phyloP scores from a whole-genome alignment of 306 rosid genomes.

The Corylus americana region DNA sequence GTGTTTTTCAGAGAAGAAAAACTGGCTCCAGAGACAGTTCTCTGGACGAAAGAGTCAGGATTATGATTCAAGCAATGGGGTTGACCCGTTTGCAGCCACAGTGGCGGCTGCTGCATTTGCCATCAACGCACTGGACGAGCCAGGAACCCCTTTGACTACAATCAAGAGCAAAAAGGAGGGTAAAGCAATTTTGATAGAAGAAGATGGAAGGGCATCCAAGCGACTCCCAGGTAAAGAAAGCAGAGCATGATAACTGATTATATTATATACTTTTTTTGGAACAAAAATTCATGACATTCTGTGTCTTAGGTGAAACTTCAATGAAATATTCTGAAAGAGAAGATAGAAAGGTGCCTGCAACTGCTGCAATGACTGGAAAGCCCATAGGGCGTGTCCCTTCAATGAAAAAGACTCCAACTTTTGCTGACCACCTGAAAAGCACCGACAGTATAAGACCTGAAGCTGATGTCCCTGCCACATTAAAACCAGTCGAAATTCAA shows the following conservation, averaged over 20 bases:
- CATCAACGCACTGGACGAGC: slow-evolving; percentile 38
- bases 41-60: slow-evolving; percentile 45
- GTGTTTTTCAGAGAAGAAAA: slow-evolving; percentile 55
- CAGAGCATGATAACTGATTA: background rate
- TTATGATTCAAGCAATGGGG: slow-evolving; percentile 37
- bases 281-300: background rate
- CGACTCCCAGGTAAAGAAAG: slow-evolving; percentile 49
- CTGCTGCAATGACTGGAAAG: slow-evolving; percentile 28
- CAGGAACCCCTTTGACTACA: slow-evolving; percentile 24
- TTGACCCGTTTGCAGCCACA: slow-evolving; percentile 52
- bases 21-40: slow-evolving; percentile 62
- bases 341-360: slow-evolving; percentile 33
- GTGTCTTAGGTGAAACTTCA: slow-evolving; percentile 44
- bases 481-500: slow-evolving; percentile 17
- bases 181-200: slow-evolving; percentile 28
- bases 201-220: slow-evolving; percentile 41
- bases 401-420: slow-evolving; percentile 31
- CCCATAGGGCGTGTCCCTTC: slow-evolving; percentile 36
- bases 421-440: slow-evolving; percentile 22
- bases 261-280: background rate
- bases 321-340: slow-evolving; percentile 33
- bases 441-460: slow-evolving; percentile 21
- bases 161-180: slow-evolving; percentile 46
- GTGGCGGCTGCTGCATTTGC: slow-evolving; percentile 80
- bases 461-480: slow-evolving; percentile 22